A percentile compares a stretch with the other conserved stretches of the same genome.
Conservation (phyloP, 2,329 filamentous ascomycete genomes). For the Colletotrichum coccodes region DNA sequence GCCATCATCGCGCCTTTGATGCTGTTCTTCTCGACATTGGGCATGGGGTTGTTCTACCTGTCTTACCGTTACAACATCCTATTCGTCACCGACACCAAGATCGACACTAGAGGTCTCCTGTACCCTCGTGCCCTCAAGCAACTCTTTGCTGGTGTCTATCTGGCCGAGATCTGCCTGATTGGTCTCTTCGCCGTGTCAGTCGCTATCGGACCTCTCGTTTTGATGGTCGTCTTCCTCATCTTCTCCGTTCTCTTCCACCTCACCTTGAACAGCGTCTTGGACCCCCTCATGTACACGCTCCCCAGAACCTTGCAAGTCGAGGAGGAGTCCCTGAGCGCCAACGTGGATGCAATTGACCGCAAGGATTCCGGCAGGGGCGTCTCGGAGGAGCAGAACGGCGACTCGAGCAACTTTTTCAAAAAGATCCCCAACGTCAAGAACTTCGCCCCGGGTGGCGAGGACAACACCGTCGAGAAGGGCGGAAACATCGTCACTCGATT, state of each 20-base stretch:
- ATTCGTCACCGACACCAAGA: constrained; percentile 80
- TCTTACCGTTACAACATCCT: constrained; percentile 89
- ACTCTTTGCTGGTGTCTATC: constrained; percentile 82
- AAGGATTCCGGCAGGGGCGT: constrained; percentile 33
- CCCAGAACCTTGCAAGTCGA: constrained; percentile 68
- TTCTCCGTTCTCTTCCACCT: constrained; percentile 83
- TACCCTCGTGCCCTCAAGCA: constrained; percentile 93
- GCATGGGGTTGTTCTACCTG: constrained; percentile 82
- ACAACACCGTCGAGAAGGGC: constrained; percentile 50
- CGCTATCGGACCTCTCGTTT: constrained; percentile 74
- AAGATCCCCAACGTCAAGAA: constrained; percentile 33
- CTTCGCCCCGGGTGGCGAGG: constrained; percentile 33
- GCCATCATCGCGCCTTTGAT: constrained; percentile 86
- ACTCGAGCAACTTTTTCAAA: constrained; percentile 30
- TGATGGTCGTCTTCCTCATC: constrained; percentile 81
- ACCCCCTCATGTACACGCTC: constrained; percentile 77
- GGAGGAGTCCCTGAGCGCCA: constrained; percentile 44
- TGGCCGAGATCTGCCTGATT: constrained; percentile 82
- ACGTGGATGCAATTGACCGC: constrained; percentile 28
- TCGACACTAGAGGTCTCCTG: constrained; percentile 89
- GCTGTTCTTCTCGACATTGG: constrained; percentile 81
- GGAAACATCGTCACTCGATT: constrained; percentile 73
- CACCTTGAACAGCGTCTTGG: constrained; percentile 74
- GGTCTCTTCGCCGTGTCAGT: constrained; percentile 80
- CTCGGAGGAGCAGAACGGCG: constrained; percentile 33